Conservation (phyloP, 306 rosid genomes). For the Cicer bijugum region DNA sequence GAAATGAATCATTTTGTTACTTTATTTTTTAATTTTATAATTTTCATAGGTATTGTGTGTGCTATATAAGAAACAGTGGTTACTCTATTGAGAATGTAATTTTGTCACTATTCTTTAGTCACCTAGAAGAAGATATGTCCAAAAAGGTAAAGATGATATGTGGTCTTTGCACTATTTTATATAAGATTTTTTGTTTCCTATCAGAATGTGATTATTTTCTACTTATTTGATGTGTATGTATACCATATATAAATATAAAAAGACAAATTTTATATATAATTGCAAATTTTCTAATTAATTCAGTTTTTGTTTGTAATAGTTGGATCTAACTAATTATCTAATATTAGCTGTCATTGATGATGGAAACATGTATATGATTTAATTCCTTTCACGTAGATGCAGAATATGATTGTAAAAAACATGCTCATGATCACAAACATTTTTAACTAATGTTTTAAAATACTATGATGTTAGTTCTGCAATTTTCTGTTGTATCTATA, state of each 20-base stretch:
- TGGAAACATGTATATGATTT: slow-evolving; percentile 28
- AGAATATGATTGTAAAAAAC: slow-evolving; percentile 36
- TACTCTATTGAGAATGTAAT: slow-evolving; percentile 34
- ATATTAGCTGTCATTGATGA: slow-evolving; percentile 39
- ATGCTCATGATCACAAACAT: slow-evolving; percentile 17
- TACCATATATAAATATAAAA: background rate
- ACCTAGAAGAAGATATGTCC: slow-evolving; percentile 42
- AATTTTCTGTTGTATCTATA: background rate
- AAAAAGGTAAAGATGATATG: slow-evolving; percentile 25
- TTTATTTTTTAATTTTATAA: background rate
- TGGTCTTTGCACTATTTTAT: slow-evolving; percentile 1
- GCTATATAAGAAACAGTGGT: background rate
- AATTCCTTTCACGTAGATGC: slow-evolving; percentile 44
- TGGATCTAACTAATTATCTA: slow-evolving; percentile 39
- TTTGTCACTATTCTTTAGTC: slow-evolving; percentile 22
- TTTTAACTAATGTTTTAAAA: slow-evolving; percentile 25
- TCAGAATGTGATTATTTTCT: slow-evolving; percentile 26
- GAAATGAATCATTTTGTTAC: slow-evolving; percentile 41
- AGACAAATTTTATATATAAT: background rate
- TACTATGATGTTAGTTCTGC: background rate
- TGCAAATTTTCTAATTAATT: background rate
- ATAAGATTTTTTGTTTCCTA: background rate
- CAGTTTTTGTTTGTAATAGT: background rate
- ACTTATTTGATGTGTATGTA: slow-evolving; percentile 21
- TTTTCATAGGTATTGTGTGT: background rate